A percentile compares a stretch with the other conserved stretches of the same genome.
Evolutionary conservation across 306 rosid genomes (phyloP).

Genomic region (Cicer judaicum): DNA sequence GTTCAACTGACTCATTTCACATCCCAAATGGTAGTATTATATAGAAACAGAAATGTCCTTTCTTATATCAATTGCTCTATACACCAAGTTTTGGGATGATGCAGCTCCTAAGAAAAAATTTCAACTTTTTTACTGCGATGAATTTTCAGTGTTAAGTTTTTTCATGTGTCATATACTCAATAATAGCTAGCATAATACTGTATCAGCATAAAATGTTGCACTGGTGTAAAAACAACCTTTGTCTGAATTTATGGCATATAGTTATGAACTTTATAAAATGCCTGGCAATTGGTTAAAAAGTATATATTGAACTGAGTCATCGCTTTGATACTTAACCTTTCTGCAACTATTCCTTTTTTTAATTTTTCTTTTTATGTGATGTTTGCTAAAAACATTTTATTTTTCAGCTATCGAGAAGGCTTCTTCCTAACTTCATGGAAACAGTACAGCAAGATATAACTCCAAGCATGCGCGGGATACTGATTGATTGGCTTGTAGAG

Average conservation of each 20-base stretch:
- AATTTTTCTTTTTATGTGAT: neutral
- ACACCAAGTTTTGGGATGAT: neutral
- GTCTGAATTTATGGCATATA: neutral
- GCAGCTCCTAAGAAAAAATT: neutral
- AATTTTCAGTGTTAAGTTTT: neutral
- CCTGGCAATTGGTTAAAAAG: neutral
- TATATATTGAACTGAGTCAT: neutral
- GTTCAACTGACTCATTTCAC: neutral
- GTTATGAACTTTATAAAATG: constrained; percentile 4
- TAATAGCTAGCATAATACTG: neutral
- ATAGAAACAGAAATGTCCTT: neutral
- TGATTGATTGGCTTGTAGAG: constrained; percentile 99
- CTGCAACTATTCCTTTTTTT: constrained; percentile 29
- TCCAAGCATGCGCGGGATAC: constrained; percentile 83
- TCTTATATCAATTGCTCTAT: no score
- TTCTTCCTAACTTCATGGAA: constrained; percentile 68
- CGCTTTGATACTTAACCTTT: neutral
- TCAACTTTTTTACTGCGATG: neutral
- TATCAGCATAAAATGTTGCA: neutral
- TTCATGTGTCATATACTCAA: no score
- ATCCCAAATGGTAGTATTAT: neutral
- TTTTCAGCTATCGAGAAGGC: constrained; percentile 78
- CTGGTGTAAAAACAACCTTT: neutral
- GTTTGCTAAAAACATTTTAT: constrained; percentile 25
- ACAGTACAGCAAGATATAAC: constrained; percentile 76